A percentile compares a stretch with the other conserved stretches of the same genome.
Evolutionary conservation across 148 eudicot genomes (phyloP).

Genomic region (Rhododendron mucronatum): DNA sequence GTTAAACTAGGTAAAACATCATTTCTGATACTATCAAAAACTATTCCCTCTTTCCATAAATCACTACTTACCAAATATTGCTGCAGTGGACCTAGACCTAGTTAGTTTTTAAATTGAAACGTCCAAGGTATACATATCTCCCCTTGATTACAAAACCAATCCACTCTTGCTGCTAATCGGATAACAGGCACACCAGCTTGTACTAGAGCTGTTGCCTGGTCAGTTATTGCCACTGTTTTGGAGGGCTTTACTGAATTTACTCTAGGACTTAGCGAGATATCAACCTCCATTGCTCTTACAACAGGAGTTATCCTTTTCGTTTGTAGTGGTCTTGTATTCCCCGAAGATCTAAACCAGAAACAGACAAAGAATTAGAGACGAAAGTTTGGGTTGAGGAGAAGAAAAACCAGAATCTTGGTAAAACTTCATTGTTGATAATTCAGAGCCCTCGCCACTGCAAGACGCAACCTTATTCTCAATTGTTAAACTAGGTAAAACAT

Average conservation of each 20-base stretch:
- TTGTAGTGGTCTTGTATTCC: conserved; percentile 14
- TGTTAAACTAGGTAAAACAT: background rate
- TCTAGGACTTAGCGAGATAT: conserved; percentile 70
- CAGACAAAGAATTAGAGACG: background rate
- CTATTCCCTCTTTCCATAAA: background rate
- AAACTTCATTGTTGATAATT: background rate
- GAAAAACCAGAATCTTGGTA: background rate
- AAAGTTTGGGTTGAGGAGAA: background rate
- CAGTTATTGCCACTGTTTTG: conserved; percentile 92
- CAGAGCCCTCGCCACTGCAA: background rate
- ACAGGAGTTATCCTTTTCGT: conserved; percentile 30
- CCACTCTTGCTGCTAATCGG: conserved; percentile 85
- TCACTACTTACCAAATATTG: background rate
- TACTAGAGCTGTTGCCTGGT: conserved; percentile 90
- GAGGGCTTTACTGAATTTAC: conserved; percentile 94
- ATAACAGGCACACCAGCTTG: conserved; percentile 98
- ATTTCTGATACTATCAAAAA: background rate
- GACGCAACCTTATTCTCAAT: background rate
- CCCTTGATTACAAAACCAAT: background rate
- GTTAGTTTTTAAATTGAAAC: background rate
- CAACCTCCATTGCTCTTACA: conserved; percentile 51
- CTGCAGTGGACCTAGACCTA: background rate
- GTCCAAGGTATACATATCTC: background rate
- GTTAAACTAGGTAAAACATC: background rate
- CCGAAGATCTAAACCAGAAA: conserved; percentile 32